Evolutionary conservation across 192 early-diverging fungal genomes (phyloP), one percentile per base, ranked within the genome.

Genomic region (Linnemannia hyalina): DNA sequence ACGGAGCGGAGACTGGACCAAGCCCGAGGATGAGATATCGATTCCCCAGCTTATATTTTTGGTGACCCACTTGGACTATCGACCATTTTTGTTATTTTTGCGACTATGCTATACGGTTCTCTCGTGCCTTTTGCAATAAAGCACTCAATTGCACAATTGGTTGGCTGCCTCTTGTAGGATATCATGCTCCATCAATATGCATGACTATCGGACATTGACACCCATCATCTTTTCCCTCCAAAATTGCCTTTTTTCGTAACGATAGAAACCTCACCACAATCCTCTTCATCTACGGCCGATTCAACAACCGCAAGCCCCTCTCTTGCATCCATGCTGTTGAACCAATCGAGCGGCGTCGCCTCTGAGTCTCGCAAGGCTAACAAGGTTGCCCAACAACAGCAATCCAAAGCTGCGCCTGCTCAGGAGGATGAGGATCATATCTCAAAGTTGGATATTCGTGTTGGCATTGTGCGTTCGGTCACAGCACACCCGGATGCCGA

Each of bases 401-500:
- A 18, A 29, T 44, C 44, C 32, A 35, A 71, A 32, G 32, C 57
- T 23, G n/a, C n/a, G 42, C 22, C 49, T 20, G 18, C 26, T 60
- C 18, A 52, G 29, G 76, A 72, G 0, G 84, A 78, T 42, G 88
- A 89, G 7, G 89, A 90, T 49, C 75, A 87, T 22, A 84, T 92
- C 38, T 89, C 89, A 42, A 88, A 85, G 42, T 73, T 91, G 46
- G 93, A 95, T 75, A 83, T 95, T 44, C 88, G 93, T 71, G 91
- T 95, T 26, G 94, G 94, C 10, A 92, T 91, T 70, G 90, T 95
- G 23, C 77, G 93, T 4, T 82, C 89, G 6, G 90, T 93, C 11
- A 71, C 82, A 32, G 69, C 57, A 23, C 94, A 95, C 74, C 89
- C 91, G 6, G 90, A 93, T 49, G 91, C 91, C 41, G 88, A 83